These are phyloP conservation scores for Chrysoporthe deuterocubensis DNA, from an alignment of 2,329 filamentous ascomycete genomes.

Conservation along the genomic window DNA sequence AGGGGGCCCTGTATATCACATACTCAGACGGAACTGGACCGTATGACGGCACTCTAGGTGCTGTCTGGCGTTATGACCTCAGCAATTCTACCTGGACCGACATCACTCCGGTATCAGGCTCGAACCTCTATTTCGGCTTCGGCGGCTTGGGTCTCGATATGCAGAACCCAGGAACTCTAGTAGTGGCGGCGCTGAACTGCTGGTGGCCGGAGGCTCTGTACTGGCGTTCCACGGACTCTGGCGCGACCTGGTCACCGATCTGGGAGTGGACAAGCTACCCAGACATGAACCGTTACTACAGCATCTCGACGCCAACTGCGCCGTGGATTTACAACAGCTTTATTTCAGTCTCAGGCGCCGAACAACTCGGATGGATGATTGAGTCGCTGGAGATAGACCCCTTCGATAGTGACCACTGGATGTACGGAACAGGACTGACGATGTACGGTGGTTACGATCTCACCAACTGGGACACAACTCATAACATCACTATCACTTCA, in stretches of 20 bases:
- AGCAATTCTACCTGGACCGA: conserved; percentile 53
- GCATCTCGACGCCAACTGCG: conserved; percentile 50
- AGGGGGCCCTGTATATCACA: conserved; percentile 58
- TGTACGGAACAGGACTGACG: conserved; percentile 60
- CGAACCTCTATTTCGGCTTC: conserved; percentile 56
- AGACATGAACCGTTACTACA: conserved; percentile 50
- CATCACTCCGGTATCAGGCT: conserved; percentile 57
- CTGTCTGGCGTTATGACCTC: conserved; percentile 59
- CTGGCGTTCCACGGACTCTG: conserved; percentile 59
- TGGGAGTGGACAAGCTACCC: conserved; percentile 57
- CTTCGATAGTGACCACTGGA: conserved; percentile 62
- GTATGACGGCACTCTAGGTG: conserved; percentile 59
- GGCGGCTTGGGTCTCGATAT: conserved; percentile 59
- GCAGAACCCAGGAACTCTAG: conserved; percentile 57
- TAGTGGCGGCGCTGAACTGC: conserved; percentile 60
- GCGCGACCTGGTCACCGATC: conserved; percentile 55
- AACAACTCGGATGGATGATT: conserved; percentile 65
- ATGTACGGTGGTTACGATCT: conserved; percentile 52
- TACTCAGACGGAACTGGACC: conserved; percentile 61
- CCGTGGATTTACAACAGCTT: conserved; percentile 59
- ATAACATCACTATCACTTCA: conserved; percentile 54
- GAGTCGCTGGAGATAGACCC: conserved; percentile 62
- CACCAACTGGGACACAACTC: conserved; percentile 56
- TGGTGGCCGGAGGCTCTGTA: conserved; percentile 64
- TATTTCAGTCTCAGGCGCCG: conserved; percentile 47